Evolutionary conservation across 2,329 filamentous ascomycete genomes (phyloP), one percentile per base, ranked within the genome.

Genomic region (Sordariomycetes sp.): DNA sequence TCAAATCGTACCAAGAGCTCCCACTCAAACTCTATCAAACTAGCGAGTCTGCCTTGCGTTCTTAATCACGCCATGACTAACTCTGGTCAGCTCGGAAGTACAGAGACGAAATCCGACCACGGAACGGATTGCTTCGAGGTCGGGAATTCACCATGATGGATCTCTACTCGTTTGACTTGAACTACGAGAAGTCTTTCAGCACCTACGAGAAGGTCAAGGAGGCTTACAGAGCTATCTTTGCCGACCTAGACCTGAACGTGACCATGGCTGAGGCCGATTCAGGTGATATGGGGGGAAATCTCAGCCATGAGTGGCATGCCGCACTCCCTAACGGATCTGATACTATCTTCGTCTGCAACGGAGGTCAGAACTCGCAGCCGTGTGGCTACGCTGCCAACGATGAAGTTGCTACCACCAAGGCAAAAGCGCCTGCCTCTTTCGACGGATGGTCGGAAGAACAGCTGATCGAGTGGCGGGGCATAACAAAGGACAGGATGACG

Each of bases 91-190:
- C 86, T 20, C 75, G 90, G 30, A 98, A 98, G 57, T 98, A 96
- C 51, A 78, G 92, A 32, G 92, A 98, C 60, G 92, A 98, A 58
- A 73, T 82, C 37, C 74, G 92, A 18, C 92, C 92, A 15, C 75
- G 92, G 21, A 85, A 94, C 46, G 92, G 92, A 10, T 67, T 98
- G 3, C 66, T 98, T 8, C 79, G 92, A 8, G 83, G 86, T 1
- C 79, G 87, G 40, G 92, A 98, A 50, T 98, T 98, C 48, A 62
- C 86, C 46, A 98, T 98, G 92, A 98, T 98, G 58, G 92, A 98
- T 55, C 71, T 98, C 1, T 98, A 98, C 55, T 95, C 88, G 0
- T 98, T 98, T 50, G 92, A 98, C 50, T 62, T 70, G 23, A 80
- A 70, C 4, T 54, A 67, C 1, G 60, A 72, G 18, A 63, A 73